Evolutionary conservation across 192 early-diverging fungal genomes (phyloP).

Genomic region (Coemansia pectinata): DNA sequence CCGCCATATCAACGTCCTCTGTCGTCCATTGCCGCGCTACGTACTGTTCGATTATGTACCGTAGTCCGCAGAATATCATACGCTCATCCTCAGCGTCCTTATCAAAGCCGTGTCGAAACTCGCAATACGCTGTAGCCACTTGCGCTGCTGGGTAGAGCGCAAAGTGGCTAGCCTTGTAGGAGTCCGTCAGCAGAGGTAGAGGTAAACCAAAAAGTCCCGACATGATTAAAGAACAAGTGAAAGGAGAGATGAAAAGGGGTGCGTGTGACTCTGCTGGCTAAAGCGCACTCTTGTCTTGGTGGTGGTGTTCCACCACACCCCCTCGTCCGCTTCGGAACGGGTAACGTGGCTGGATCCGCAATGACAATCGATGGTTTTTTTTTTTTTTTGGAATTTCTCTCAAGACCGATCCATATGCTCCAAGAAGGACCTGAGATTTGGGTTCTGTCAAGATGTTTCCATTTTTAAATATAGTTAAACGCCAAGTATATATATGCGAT

Average conservation of each 20-base stretch:
- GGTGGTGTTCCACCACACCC: not conserved
- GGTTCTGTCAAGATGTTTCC: slow-evolving; percentile 27
- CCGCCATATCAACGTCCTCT: slow-evolving; percentile 67
- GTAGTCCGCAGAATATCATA: slow-evolving; percentile 81
- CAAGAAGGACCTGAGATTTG: slow-evolving; percentile 46
- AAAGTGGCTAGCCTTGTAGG: slow-evolving; percentile 81
- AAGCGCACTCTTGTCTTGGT: not conserved
- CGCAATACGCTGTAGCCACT: slow-evolving; percentile 77
- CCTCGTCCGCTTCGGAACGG: not conserved
- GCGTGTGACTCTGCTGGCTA: not conserved
- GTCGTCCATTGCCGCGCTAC: slow-evolving; percentile 66
- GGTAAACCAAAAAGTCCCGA: slow-evolving; percentile 59
- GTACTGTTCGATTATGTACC: slow-evolving; percentile 83
- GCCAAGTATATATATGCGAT: not conserved
- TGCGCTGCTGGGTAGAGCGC: slow-evolving; percentile 73
- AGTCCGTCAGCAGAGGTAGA: slow-evolving; percentile 73
- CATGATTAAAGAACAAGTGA: slow-evolving; percentile 22
- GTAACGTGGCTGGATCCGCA: not conserved
- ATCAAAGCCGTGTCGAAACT: slow-evolving; percentile 71
- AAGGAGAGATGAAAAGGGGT: not conserved
- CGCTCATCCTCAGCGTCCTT: slow-evolving; percentile 69
- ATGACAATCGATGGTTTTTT: not conserved
- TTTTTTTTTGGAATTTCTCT: not conserved
- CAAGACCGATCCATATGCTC: slow-evolving; percentile 58
- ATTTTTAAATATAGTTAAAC: not conserved